Base-by-base conservation (phyloP, 2,329 filamentous ascomycete genomes). In the Amesomyces nigricolor region DNA sequence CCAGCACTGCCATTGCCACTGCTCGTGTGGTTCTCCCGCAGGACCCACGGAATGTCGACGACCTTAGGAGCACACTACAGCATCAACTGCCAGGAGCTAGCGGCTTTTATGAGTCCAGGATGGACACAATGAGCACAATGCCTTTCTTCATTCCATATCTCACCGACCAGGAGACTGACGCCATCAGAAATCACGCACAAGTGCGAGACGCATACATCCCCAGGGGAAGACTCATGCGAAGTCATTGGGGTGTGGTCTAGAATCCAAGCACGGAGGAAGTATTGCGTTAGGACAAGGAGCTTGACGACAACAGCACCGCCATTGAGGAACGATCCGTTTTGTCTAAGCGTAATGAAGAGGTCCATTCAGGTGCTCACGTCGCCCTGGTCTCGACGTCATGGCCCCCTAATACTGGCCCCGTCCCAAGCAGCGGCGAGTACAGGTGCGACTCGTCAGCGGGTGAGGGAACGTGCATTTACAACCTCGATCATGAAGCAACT, bases 31-130 rank as follows among this genome's bases (percentile, higher is more conserved):
- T 56, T 9, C 1, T 40, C 7, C 39, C 39, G 7, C 7, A n/a
- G 8, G 39, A 40, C 9, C 39, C 30, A 39, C 2, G 4, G 29
- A 30, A 53, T 26, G 42, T 45, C 6, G 26, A 29, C 6, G 17
- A 5, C 7, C 8, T 40, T 3, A 8, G 32, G 44, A n/a, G 6
- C n/a, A 30, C 26, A 16, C 14, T 40, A 13, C 37, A 14, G 16
- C 39, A 17, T 14, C 14, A 40, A 16, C n/a, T 17, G 3, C 14
- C 39, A 16, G n/a, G 39, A 5, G n/a, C 14, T 4, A 48, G 9
- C 16, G 38, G 45, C 42, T 39, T 50, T 9, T 56, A n/a, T 19
- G 53, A 56, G 17, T 56, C 53, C 6, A 17, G 14, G 7, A 47
- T 40, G 2, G 26, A 47, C 43, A 4, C 2, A 4, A n/a, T 56